phyloP scores from a whole-genome alignment of 805 yeast genomes.

The Schwanniomyces vanrijiae region DNA sequence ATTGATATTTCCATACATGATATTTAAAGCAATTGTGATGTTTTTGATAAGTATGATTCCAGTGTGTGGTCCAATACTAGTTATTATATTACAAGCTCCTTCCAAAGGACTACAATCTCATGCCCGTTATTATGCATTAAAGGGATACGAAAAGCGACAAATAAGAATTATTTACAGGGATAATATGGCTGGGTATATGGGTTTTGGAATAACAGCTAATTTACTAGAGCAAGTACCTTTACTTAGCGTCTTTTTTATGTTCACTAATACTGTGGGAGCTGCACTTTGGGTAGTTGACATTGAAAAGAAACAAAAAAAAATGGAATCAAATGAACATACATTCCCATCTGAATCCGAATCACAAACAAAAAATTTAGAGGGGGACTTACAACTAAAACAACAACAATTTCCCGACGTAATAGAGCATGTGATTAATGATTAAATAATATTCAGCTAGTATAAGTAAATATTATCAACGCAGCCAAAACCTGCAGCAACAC shows the following conservation, averaged over 20 bases:
- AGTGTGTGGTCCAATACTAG: slow-evolving; percentile 55
- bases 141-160: slow-evolving; percentile 47
- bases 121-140: slow-evolving; percentile 55
- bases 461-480: slow-evolving; percentile 85
- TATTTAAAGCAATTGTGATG: slow-evolving; percentile 33
- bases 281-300: slow-evolving; percentile 61
- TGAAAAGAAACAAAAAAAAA: slow-evolving; percentile 15
- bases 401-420: neutral
- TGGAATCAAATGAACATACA: slow-evolving; percentile 1
- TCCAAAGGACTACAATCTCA: slow-evolving; percentile 54
- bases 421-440: neutral
- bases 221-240: slow-evolving; percentile 56
- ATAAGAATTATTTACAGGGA: slow-evolving; percentile 34
- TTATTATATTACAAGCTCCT: slow-evolving; percentile 53
- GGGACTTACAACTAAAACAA: neutral
- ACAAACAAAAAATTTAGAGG: neutral
- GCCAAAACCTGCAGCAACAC: slow-evolving; percentile 99
- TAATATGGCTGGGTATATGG: slow-evolving; percentile 42
- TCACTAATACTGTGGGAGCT: slow-evolving; percentile 61
- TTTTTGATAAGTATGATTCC: slow-evolving; percentile 52
- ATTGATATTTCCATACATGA: slow-evolving; percentile 41
- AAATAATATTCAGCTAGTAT: slow-evolving; percentile 16
- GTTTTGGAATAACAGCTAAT: slow-evolving; percentile 54
- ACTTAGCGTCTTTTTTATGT: slow-evolving; percentile 51
- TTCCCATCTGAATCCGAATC: too few relatives aligned